phyloP scores from a whole-genome alignment of 257 asterid genomes.

The Misopates orontium region DNA sequence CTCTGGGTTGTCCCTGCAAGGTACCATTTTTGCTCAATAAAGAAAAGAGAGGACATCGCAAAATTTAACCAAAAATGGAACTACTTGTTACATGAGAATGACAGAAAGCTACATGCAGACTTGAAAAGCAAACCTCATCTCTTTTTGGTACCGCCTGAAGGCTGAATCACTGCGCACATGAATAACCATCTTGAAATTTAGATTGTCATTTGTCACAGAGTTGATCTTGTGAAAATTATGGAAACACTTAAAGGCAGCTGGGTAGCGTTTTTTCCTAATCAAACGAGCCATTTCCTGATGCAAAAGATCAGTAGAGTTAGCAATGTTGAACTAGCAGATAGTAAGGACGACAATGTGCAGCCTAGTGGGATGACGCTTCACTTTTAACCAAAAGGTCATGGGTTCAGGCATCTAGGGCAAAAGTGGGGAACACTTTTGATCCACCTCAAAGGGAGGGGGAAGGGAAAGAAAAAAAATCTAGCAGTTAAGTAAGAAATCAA shows the following conservation, averaged over 20 bases:
- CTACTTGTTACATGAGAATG: constrained; percentile 18
- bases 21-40: constrained; percentile 24
- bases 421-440: no score
- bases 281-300: constrained; percentile 84
- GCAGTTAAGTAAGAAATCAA: no score
- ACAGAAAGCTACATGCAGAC: constrained; percentile 5
- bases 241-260: constrained; percentile 82
- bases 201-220: constrained; percentile 62
- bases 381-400: no score
- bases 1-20: constrained; percentile 73
- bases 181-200: constrained; percentile 90
- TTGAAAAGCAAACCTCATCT: constrained; percentile 69
- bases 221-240: constrained; percentile 72
- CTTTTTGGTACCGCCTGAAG: constrained; percentile 89
- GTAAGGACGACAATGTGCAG: no score
- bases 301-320: constrained; percentile 20
- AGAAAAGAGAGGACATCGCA: constrained; percentile 10
- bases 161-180: constrained; percentile 91
- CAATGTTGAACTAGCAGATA: constrained; percentile 21
- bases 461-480: no score
- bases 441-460: no score
- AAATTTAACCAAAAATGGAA: constrained; percentile 8
- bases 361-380: no score
- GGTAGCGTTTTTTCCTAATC: constrained; percentile 76
- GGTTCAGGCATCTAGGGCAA: no score